Base-by-base conservation (phyloP, 1,284 basidiomycete genomes). In the Mycosarcoma maydis region DNA sequence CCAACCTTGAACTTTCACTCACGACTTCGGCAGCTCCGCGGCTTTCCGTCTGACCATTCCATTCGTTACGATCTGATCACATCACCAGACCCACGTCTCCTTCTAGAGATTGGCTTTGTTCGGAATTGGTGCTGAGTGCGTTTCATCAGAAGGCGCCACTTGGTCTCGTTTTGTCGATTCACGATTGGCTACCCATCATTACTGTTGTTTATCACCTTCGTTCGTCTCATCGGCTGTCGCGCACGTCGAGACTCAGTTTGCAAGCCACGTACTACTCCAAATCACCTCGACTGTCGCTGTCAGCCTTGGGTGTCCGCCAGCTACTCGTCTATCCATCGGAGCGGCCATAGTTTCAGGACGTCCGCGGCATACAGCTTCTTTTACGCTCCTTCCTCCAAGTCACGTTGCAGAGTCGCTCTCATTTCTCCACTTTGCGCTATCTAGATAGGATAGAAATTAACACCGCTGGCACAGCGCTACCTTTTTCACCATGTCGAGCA, bases 401-500 rank as follows among this genome's bases (percentile, higher is more conserved):
- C 4, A 13, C 33, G 16, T n/a, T n/a, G 16, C 6, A 13, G 16
- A 34, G 11, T 34, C n/a, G 33, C 7, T 8, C 29, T 10, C 29
- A 30, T 11, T 34, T 16, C 13, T 16, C 16, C 10, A 10, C 6
- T 34, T n/a, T 14, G 33, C 10, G 33, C 33, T 7, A 34, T 10
- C 13, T 34, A n/a, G 27, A 29, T 29, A 29, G 27, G 27, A 29
- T 29, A 29, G 27, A 6, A 29, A 29, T 29, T 29, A 13, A 29
- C 33, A 7, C 16, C 16, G 33, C 16, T n/a, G 33, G n/a, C 36
- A 23, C 32, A 34, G 29, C 41, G 45, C 37, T 41, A 37, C 33
- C 22, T 20, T 23, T 20, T 16, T 38, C 37, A 54, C 32, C 58
- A 69, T 69, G 66, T 69, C 67, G 43, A 48, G 48, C 70, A 80